phyloP scores from a whole-genome alignment of 2,329 filamentous ascomycete genomes.

The Alternaria conjuncta region DNA sequence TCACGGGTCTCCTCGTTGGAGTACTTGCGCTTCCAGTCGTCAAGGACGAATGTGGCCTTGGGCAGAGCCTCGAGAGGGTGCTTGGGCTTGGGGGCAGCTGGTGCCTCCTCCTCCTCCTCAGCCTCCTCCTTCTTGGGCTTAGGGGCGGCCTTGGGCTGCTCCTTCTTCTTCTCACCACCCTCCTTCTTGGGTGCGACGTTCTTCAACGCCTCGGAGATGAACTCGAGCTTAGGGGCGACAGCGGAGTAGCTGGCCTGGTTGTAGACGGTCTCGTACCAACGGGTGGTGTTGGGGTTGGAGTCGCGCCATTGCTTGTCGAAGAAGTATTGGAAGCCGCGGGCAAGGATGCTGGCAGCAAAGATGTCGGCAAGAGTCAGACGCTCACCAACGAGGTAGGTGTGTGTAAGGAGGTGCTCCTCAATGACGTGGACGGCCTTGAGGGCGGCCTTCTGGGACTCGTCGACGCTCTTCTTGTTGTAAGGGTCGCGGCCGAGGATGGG shows the following conservation, averaged over 20 bases:
- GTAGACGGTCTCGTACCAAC: constrained; percentile 94
- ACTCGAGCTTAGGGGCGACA: constrained; percentile 75
- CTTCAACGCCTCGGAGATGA: constrained; percentile 82
- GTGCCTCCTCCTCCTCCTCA: constrained; percentile 67
- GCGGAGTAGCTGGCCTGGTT: constrained; percentile 91
- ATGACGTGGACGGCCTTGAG: constrained; percentile 73
- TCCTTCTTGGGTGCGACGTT: constrained; percentile 77
- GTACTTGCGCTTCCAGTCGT: constrained; percentile 99
- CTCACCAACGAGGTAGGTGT: constrained; percentile 98
- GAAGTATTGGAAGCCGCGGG: constrained; percentile 91
- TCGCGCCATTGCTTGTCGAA: constrained; percentile 89
- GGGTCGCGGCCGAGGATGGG: constrained; percentile 80
- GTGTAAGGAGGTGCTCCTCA: constrained; percentile 86
- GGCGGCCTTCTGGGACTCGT: constrained; percentile 75
- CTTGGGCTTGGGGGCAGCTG: constrained; percentile 84
- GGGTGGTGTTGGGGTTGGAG: constrained; percentile 82
- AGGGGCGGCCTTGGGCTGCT: constrained; percentile 64
- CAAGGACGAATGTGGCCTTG: constrained; percentile 80
- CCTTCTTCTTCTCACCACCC: constrained; percentile 72
- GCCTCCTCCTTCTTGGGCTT: constrained; percentile 62
- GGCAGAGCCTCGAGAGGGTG: constrained; percentile 89
- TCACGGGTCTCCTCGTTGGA: constrained; percentile 90
- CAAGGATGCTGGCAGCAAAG: constrained; percentile 79
- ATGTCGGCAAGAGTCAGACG: constrained; percentile 95
- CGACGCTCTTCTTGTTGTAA: constrained; percentile 98